These are phyloP conservation scores for Blastomyces emzantsi DNA, from an alignment of 2,329 filamentous ascomycete species.

Conservation along the genomic window DNA sequence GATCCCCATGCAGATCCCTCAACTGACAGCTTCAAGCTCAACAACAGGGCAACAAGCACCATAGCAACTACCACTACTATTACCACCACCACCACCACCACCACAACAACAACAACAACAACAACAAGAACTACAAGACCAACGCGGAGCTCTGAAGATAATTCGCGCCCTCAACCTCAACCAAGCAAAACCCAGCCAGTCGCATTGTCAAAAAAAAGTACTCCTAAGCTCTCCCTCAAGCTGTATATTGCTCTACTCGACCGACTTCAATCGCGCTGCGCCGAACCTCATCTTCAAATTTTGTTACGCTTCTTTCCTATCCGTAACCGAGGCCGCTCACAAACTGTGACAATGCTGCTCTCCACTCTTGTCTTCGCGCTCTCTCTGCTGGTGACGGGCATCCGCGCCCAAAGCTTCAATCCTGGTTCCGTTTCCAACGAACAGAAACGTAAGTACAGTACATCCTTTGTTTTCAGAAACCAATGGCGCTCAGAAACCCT, in stretches of 20 bases:
- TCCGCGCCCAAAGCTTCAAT: conserved; percentile 38
- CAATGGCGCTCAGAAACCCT: neutral
- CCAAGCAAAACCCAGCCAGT: neutral
- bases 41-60: neutral
- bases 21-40: neutral
- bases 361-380: conserved; percentile 39
- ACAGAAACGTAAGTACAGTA: conserved; percentile 24
- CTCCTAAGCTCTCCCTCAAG: neutral
- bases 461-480: neutral
- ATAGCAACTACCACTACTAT: neutral
- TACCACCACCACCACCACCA: neutral
- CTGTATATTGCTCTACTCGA: neutral
- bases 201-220: neutral
- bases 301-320: neutral
- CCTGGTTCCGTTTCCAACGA: conserved; percentile 32
- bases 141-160: neutral
- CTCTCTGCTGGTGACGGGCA: conserved; percentile 38
- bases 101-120: neutral
- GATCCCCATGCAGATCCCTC: neutral
- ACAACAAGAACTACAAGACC: neutral
- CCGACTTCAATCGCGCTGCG: neutral
- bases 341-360: conserved; percentile 30
- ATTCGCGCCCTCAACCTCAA: neutral
- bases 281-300: neutral
- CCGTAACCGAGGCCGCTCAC: neutral